Evolutionary conservation across 2,329 filamentous ascomycete genomes (phyloP).

Genomic region (Scopulariopsis brevicaulis): DNA sequence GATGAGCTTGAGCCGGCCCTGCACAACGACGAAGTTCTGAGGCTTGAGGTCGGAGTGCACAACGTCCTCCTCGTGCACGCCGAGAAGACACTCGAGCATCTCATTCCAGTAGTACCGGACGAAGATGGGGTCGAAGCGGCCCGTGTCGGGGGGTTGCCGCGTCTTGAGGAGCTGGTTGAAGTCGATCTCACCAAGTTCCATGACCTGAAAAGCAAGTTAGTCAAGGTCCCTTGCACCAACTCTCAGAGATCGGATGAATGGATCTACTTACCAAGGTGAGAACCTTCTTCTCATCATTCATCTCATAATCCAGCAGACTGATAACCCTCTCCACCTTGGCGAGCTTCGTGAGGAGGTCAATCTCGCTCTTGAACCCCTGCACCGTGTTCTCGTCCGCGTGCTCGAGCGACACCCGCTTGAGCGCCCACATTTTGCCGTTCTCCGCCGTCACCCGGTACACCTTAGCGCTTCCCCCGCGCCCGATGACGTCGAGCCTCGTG

Average conservation of each 20-base stretch:
- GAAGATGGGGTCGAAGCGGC: slow-evolving; percentile 76
- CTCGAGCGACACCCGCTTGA: slow-evolving; percentile 87
- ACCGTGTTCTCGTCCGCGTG: slow-evolving; percentile 78
- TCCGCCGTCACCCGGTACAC: slow-evolving; percentile 96
- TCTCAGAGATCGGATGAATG: background rate
- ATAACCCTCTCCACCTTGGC: slow-evolving; percentile 83
- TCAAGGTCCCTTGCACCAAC: background rate
- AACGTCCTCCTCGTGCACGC: slow-evolving; percentile 82
- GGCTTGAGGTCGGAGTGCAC: slow-evolving; percentile 97
- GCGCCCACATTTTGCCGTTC: slow-evolving; percentile 87
- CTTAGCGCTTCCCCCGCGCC: slow-evolving; percentile 83
- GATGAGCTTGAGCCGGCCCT: slow-evolving; percentile 86
- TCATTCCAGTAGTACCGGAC: slow-evolving; percentile 99
- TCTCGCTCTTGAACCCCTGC: slow-evolving; percentile 86
- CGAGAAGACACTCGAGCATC: slow-evolving; percentile 90
- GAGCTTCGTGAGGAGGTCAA: slow-evolving; percentile 76
- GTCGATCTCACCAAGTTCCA: slow-evolving; percentile 96
- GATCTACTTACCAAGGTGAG: slow-evolving; percentile 60
- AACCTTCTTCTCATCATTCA: slow-evolving; percentile 84
- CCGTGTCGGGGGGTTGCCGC: slow-evolving; percentile 58
- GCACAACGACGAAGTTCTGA: slow-evolving; percentile 89
- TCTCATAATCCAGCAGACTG: slow-evolving; percentile 79
- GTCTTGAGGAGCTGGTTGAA: slow-evolving; percentile 74
- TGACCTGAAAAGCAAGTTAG: slow-evolving; percentile 46
- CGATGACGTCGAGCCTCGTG: slow-evolving; percentile 80